Conservation (phyloP, 2,329 filamentous ascomycete genomes). For the Microdochium trichocladiopsis region DNA sequence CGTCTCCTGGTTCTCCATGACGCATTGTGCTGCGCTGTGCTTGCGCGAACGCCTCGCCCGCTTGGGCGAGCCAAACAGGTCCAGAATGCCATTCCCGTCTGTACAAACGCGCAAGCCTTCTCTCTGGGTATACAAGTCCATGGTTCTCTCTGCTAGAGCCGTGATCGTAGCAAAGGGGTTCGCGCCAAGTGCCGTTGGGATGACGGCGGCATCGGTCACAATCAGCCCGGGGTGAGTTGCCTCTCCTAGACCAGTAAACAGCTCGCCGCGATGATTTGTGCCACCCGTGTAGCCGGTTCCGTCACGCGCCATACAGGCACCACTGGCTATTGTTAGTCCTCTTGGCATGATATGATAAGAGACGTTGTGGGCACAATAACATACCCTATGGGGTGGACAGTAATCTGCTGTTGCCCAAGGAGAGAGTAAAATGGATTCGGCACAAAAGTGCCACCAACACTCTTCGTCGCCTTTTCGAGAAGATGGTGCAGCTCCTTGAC, state of each 20-base stretch:
- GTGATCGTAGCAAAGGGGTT: slow-evolving; percentile 66
- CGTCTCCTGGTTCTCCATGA: slow-evolving; percentile 23
- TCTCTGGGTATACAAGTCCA: slow-evolving; percentile 40
- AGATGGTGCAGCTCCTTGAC: slow-evolving; percentile 44
- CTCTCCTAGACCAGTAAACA: slow-evolving; percentile 44
- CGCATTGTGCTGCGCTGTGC: slow-evolving; percentile 7
- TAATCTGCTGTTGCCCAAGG: slow-evolving; percentile 50
- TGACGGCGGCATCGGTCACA: slow-evolving; percentile 53
- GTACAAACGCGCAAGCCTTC: slow-evolving; percentile 35
- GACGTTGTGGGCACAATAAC: slow-evolving; percentile 9
- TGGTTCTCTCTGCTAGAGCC: slow-evolving; percentile 58
- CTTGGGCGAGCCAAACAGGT: slow-evolving; percentile 47
- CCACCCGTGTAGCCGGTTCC: slow-evolving; percentile 50
- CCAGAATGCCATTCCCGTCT: slow-evolving; percentile 37
- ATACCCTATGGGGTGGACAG: slow-evolving; percentile 59
- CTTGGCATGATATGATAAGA: not conserved
- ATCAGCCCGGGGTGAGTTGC: slow-evolving; percentile 51
- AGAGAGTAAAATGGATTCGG: slow-evolving; percentile 51
- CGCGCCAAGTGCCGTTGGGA: slow-evolving; percentile 56
- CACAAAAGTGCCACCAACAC: slow-evolving; percentile 53
- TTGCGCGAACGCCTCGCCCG: slow-evolving; percentile 17
- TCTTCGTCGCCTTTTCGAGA: slow-evolving; percentile 45
- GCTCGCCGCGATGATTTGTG: slow-evolving; percentile 53
- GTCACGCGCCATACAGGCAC: slow-evolving; percentile 55
- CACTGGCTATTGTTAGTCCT: slow-evolving; percentile 26